Conservation (phyloP, 192 early-diverging fungal genomes). For the Martensiomyces pterosporus region DNA sequence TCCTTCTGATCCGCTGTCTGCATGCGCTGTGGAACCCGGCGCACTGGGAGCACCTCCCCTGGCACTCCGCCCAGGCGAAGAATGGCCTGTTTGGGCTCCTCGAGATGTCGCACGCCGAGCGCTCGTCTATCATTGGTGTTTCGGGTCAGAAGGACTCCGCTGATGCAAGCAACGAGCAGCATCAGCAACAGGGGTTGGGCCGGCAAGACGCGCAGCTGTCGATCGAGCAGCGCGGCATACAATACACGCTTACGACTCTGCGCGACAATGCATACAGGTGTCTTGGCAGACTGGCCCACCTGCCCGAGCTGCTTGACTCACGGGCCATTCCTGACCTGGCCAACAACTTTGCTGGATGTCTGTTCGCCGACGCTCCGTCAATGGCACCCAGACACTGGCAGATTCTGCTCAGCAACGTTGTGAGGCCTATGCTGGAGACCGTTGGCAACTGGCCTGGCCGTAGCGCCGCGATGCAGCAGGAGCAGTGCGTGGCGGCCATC, state of each 20-base stretch:
- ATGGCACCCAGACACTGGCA: conserved; percentile 40
- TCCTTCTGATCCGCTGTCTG: conserved; percentile 27
- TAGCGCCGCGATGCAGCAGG: neutral
- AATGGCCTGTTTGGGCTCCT: conserved; percentile 28
- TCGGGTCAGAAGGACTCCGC: neutral
- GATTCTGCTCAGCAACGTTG: conserved; percentile 17
- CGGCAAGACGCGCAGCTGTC: neutral
- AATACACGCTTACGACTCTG: conserved; percentile 16
- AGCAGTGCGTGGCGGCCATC: neutral
- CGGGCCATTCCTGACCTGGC: conserved; percentile 6
- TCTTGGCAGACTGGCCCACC: conserved; percentile 13
- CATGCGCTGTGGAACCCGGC: conserved; percentile 39
- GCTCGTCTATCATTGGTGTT: conserved; percentile 9
- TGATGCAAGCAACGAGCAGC: too few relatives aligned
- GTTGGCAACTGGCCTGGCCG: conserved; percentile 38
- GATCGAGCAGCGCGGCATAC: conserved; percentile 11
- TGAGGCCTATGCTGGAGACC: conserved; percentile 11
- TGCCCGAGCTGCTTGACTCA: conserved; percentile 17
- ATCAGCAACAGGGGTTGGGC: too few relatives aligned
- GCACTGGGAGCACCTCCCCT: conserved; percentile 19
- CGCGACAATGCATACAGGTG: conserved; percentile 37
- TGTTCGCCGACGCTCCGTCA: conserved; percentile 28
- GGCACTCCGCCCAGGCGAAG: conserved; percentile 22
- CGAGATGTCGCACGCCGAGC: conserved; percentile 22
- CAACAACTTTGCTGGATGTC: conserved; percentile 17